Evolutionary conservation across 139 green algal genomes (phyloP), one percentile per base, ranked within the genome.

Genomic region (Coelastrella sp.): DNA sequence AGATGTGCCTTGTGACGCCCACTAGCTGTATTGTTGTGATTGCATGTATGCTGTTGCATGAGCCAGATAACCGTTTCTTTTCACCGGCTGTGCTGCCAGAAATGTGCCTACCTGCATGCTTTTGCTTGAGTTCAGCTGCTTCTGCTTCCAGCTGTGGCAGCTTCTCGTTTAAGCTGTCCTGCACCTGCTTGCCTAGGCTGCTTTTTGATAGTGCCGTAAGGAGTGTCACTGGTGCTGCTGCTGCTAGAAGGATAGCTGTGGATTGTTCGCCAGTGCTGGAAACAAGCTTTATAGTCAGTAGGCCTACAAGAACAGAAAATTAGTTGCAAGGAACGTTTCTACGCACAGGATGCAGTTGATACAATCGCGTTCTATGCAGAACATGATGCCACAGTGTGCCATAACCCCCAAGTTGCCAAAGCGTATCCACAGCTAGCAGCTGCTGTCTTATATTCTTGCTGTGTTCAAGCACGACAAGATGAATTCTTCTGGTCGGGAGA

Each of bases 161-260:
- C 84, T 81, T 85, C 21, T 84, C 69, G 30, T 86, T 82, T 6
- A 93, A 86, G 35, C 86, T 62, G 13, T 62, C 60, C 64, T 88
- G 74, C 30, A 94, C 89, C 82, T 93, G 63, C 75, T 91, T 89
- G 78, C 92, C 92, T 30, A 95, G 41, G 43, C 45, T 77, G 75
- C 86, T 92, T 81, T 95, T 95, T 34, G 71, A 89, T 0, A 95
- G 88, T 0, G 83, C 77, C 0, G 90, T 94, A 15, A 95, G 87
- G 25, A 83, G 74, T 30, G 66, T 79, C 27, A 89, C 78, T 41
- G 79, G 83, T 11, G 86, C 83, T 76, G 72, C 72, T 32, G 87
- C 87, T 76, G 91, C 87, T 6, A 93, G 17, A 34, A 93, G 85
- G 69, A 94, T 91, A 53, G 62, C 84, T 15, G 69, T 50, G 3